These are phyloP conservation scores for Rhytidiadelphus loreus DNA, from an alignment of 225 moss, liverwort and hornwort genomes.

Conservation along the genomic window DNA sequence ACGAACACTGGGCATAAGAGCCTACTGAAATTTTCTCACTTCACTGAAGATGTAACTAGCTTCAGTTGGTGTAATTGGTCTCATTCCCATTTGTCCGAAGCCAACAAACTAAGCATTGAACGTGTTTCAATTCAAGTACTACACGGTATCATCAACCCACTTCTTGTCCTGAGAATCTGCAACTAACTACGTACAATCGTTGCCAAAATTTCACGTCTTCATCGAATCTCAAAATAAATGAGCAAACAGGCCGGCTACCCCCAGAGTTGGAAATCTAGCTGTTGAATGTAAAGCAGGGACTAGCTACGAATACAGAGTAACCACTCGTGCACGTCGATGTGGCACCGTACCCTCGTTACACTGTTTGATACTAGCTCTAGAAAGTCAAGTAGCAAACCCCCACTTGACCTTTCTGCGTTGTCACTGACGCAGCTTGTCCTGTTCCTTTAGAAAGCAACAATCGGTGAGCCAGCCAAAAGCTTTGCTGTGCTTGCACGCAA, in stretches of 20 bases:
- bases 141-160: background rate
- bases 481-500: background rate
- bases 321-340: background rate
- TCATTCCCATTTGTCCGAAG: background rate
- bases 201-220: background rate
- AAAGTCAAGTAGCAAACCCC: background rate
- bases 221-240: background rate
- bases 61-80: background rate
- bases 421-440: background rate
- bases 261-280: background rate
- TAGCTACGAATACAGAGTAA: background rate
- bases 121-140: background rate
- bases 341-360: background rate
- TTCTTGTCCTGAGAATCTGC: background rate
- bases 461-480: background rate
- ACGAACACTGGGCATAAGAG: background rate
- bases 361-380: too few relatives aligned
- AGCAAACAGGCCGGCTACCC: too few relatives aligned
- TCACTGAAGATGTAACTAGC: background rate
- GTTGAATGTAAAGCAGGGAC: background rate
- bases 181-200: background rate
- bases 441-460: background rate
- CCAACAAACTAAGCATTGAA: background rate
- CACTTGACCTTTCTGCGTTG: background rate
- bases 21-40: background rate